phyloP scores from a whole-genome alignment of 495 filamentous ascomycete genomes.

The Penicillium bialowiezense region DNA sequence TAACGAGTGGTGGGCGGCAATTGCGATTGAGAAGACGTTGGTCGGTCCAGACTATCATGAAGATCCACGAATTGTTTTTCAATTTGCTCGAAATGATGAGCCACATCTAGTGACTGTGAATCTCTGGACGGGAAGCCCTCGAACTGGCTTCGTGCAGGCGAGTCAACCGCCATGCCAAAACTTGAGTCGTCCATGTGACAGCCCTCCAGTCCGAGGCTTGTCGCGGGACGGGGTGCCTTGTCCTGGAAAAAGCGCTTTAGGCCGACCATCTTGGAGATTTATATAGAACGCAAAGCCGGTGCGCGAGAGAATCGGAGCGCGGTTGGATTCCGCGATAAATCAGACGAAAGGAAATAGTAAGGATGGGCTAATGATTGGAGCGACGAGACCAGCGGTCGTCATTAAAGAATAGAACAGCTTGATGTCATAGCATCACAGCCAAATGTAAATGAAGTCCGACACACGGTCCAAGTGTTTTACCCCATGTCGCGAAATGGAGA shows the following conservation, averaged over 20 bases:
- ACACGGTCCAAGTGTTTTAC: constrained; percentile 13
- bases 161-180: constrained; percentile 4
- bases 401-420: constrained; percentile 11
- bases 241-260: constrained; percentile 40
- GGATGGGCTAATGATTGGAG: constrained; percentile 13
- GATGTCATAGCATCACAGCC: constrained; percentile 22
- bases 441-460: constrained; percentile 10
- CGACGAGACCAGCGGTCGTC: constrained; percentile 18
- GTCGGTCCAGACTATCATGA: constrained; percentile 33
- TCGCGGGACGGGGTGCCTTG: constrained; percentile 15
- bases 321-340: too few relatives aligned
- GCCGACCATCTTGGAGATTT: constrained; percentile 31
- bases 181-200: constrained; percentile 5
- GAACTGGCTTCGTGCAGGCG: constrained; percentile 10
- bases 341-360: constrained; percentile 6
- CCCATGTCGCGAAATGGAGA: not conserved
- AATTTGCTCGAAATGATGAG: constrained; percentile 36
- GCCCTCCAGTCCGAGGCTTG: constrained; percentile 6
- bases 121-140: constrained; percentile 9
- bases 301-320: too few relatives aligned
- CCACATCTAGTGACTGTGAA: constrained; percentile 21
- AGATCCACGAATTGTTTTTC: constrained; percentile 43
- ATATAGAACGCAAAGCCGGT: constrained; percentile 1
- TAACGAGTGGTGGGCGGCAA: constrained; percentile 12
- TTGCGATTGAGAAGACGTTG: constrained; percentile 28